Base-by-base conservation (phyloP, 1,139 yeast genomes). In the Protomyces inundatus region DNA sequence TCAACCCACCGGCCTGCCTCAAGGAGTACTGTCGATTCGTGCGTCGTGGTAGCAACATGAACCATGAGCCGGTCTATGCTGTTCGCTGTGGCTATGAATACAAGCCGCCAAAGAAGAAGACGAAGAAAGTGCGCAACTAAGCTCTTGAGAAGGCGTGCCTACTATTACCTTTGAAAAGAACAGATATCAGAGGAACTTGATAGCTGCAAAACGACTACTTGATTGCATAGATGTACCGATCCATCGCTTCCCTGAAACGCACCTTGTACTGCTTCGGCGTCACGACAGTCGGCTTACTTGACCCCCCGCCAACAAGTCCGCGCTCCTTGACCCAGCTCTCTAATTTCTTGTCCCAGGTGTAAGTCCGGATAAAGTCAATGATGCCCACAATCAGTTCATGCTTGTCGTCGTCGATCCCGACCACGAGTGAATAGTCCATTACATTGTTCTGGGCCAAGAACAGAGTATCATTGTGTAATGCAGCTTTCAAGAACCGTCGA, bases 251-350 rank as follows among this genome's bases (percentile, higher is more conserved):
- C 69, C 98, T 81, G 73, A 95, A 95, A 68, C 99, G 79, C 63
- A 87, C 89, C 70, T 95, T 86, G 74, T 95, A 95, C 75, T 91
- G 98, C 70, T 90, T 84, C 0, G 99, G 99, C 0, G 98, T 91
- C 6, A 95, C 91, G 57, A 95, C 96, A 0, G 99, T 95, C 0
- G 99, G 99, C 69, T 90, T 97, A 71, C 88, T 90, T 1, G 91
- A 90, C 63, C 90, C 89, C 61, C 88, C 89, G 1, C 87, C 83
- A 58, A 90, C 96, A 54, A 95, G 77, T 12, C 96, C 95, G 69
- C 86, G 82, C 66, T 96, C 98, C 73, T 95, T 95, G 51, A 95
- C 98, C 98, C 98, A 95, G 73, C 96, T 90, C 73, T 95, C 99
- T 33, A 95, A 84, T 75, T 91, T 93, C 75, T 95, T 95, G 73